phyloP scores from a whole-genome alignment of 148 eudicot genomes.

The Persicaria maculosa region DNA sequence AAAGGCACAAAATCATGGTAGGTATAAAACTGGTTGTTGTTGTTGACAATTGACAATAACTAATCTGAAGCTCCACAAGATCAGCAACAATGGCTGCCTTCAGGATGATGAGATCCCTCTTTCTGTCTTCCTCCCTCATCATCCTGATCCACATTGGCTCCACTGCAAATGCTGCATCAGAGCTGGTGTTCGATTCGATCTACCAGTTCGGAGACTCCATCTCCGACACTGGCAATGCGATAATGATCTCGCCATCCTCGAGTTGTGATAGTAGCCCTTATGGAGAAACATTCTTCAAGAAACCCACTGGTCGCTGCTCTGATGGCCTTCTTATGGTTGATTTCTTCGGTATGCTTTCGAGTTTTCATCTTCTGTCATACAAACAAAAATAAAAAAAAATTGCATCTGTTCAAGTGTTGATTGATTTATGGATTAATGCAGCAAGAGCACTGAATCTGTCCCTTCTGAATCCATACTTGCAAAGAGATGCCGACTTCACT shows the following conservation, averaged over 20 bases:
- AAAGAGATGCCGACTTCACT: not conserved
- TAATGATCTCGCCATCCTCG: not conserved
- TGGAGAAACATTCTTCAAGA: conserved; percentile 11
- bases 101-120: not conserved
- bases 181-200: not conserved
- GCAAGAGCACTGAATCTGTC: conserved; percentile 8
- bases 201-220: conserved; percentile 12
- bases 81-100: not conserved
- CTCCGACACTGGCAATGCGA: conserved; percentile 4
- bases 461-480: not conserved
- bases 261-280: conserved; percentile 6
- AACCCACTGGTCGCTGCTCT: conserved; percentile 11
- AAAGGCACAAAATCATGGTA: not conserved
- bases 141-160: conserved; percentile 4
- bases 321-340: conserved; percentile 12
- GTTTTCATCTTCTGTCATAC: not conserved
- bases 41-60: not conserved
- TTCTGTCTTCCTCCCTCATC: not conserved
- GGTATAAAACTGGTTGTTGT: not conserved
- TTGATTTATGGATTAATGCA: not conserved
- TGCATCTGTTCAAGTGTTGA: not conserved
- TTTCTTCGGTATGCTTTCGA: not conserved
- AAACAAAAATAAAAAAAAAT: not conserved
- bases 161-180: not conserved
- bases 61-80: not conserved